Percentiles rank a stretch among this genome's conserved stretches.
phyloP scores from a whole-genome alignment of 1,284 basidiomycete species.

The Lentinus polychrous region DNA sequence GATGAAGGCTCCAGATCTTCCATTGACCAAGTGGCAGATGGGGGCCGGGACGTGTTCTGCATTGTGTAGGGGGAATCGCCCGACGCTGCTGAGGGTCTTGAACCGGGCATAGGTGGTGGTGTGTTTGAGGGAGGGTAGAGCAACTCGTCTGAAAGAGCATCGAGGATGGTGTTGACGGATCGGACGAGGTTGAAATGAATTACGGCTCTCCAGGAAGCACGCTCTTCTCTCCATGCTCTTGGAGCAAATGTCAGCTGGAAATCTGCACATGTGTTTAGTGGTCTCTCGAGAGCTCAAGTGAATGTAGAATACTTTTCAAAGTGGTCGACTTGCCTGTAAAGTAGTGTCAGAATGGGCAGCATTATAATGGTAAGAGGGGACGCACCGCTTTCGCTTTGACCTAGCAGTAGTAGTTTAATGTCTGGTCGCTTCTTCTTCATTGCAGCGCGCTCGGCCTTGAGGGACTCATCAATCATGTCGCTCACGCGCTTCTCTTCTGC shows the following conservation, averaged over 20 bases:
- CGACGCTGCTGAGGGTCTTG: conserved; percentile 1
- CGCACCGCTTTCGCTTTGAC: conserved; percentile 60
- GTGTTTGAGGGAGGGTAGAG: conserved; percentile 15
- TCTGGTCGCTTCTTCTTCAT: conserved; percentile 49
- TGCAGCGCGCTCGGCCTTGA: conserved; percentile 51
- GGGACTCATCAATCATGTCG: conserved; percentile 53
- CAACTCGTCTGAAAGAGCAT: conserved; percentile 39
- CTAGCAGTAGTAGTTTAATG: conserved; percentile 50
- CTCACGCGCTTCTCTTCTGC: conserved; percentile 51
- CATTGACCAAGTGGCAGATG: background rate
- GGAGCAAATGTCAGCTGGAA: conserved; percentile 47
- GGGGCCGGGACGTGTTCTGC: background rate
- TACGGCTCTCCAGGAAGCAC: conserved; percentile 53
- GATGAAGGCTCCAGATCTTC: background rate
- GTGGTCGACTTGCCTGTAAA: conserved; percentile 26
- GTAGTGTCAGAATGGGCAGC: background rate
- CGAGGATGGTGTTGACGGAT: conserved; percentile 50
- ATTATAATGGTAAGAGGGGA: background rate
- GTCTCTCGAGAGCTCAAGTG: background rate
- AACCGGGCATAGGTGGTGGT: conserved; percentile 8
- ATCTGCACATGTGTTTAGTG: conserved; percentile 25
- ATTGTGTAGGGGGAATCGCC: background rate
- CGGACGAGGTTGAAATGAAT: conserved; percentile 64
- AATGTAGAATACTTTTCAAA: conserved; percentile 20
- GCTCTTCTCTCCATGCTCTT: conserved; percentile 47